A percentile compares a stretch with the other conserved stretches of the same genome.
These are phyloP conservation scores for Pseudomassariella vexata DNA, from an alignment of 2,329 filamentous ascomycete genomes.

Conservation along the genomic window DNA sequence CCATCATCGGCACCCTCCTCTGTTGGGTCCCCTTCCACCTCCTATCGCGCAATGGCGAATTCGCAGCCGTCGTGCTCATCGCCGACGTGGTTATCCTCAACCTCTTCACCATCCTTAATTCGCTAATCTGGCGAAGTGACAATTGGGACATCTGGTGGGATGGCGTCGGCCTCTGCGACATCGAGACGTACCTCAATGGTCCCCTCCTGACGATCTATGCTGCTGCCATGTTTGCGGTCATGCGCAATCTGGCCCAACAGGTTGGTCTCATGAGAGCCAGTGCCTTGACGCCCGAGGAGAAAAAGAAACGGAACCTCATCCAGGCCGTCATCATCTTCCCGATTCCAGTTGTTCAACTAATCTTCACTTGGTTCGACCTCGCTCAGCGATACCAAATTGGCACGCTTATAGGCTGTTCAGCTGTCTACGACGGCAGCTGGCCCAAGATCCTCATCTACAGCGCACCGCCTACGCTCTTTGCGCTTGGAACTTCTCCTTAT, in stretches of 20 bases:
- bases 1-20: conserved; percentile 35
- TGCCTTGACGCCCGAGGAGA: conserved; percentile 34
- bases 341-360: conserved; percentile 42
- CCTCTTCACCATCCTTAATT: conserved; percentile 41
- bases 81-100: conserved; percentile 39
- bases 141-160: conserved; percentile 44
- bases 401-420: conserved; percentile 44
- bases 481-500: conserved; percentile 37
- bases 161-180: conserved; percentile 48
- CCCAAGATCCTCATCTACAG: conserved; percentile 43
- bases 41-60: conserved; percentile 46
- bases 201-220: conserved; percentile 37
- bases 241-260: conserved; percentile 46
- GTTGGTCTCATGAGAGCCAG: conserved; percentile 38
- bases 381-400: conserved; percentile 42
- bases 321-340: conserved; percentile 52
- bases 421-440: conserved; percentile 38
- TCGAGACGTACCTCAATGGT: conserved; percentile 33
- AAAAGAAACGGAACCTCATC: conserved; percentile 32
- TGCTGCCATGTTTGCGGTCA: conserved; percentile 47
- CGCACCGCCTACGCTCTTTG: conserved; percentile 37
- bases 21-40: conserved; percentile 46
- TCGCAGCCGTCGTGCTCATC: conserved; percentile 46
- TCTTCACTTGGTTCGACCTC: conserved; percentile 41
- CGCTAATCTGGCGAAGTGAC: conserved; percentile 48